These are phyloP conservation scores for Arachis hypogaea DNA, from an alignment of 306 rosid genomes.

Conservation along the genomic window DNA sequence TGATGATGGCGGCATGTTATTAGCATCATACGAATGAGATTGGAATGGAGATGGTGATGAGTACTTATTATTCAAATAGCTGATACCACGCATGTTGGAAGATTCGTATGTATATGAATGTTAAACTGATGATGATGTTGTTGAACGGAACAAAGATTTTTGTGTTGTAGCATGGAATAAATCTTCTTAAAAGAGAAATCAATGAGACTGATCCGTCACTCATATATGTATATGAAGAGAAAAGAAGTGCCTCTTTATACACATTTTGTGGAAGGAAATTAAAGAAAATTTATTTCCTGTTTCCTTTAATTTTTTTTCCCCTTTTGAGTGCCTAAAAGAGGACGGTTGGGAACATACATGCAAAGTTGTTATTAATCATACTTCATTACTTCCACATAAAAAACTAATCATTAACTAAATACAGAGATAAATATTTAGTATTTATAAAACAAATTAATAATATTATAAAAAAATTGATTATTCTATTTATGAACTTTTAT, in stretches of 20 bases:
- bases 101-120: conserved; percentile 17
- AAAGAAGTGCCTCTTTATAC: conserved; percentile 1
- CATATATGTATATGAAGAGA: no score
- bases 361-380: no score
- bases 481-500: no score
- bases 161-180: neutral
- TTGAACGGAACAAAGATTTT: neutral
- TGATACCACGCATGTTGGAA: conserved; percentile 47
- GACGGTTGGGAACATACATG: no score
- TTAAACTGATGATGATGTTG: neutral
- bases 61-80: conserved; percentile 34
- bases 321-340: neutral
- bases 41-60: conserved; percentile 44
- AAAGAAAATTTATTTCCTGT: neutral
- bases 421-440: no score
- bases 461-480: no score
- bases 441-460: no score
- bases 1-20: conserved; percentile 44
- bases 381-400: no score
- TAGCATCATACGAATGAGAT: conserved; percentile 27
- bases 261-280: neutral
- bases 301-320: neutral
- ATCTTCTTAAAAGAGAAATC: no score
- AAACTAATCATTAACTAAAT: no score
- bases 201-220: no score